A percentile compares a stretch with the other conserved stretches of the same genome.
phyloP scores from a whole-genome alignment of 2,329 filamentous ascomycete genomes.

The Penicillium expansum region DNA sequence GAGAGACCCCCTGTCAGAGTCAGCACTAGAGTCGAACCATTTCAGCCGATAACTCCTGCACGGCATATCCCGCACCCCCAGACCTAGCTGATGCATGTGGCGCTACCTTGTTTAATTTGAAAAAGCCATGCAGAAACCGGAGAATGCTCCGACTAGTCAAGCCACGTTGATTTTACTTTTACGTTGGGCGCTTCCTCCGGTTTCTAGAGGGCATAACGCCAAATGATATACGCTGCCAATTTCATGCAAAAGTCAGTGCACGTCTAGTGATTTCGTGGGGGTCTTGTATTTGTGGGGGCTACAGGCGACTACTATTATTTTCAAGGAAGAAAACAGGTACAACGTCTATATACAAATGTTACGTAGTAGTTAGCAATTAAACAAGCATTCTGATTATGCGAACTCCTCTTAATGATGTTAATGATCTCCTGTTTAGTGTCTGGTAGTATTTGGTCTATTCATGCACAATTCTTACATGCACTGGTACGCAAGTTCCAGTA shows the following conservation, averaged over 20 bases:
- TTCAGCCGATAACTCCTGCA: not conserved
- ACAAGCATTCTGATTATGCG: not conserved
- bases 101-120: not conserved
- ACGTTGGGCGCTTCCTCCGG: not conserved
- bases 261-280: not conserved
- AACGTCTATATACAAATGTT: not conserved
- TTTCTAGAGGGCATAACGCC: not conserved
- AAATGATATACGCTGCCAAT: not conserved
- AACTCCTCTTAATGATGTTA: not conserved
- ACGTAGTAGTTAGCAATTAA: not conserved
- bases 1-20: not conserved
- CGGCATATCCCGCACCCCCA: not conserved
- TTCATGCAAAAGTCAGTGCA: not conserved
- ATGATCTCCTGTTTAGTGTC: not conserved
- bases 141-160: conserved; percentile 16
- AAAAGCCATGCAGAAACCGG: conserved; percentile 6
- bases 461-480: not conserved
- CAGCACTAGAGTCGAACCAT: not conserved
- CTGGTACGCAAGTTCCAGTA: not conserved
- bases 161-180: not conserved
- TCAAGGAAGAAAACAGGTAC: not conserved
- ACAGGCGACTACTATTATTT: not conserved
- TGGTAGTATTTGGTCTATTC: not conserved
- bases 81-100: not conserved
- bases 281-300: not conserved